Evolutionary conservation across 352 stramenopile species (phyloP).

Genomic region (Phytophthora pisi): DNA sequence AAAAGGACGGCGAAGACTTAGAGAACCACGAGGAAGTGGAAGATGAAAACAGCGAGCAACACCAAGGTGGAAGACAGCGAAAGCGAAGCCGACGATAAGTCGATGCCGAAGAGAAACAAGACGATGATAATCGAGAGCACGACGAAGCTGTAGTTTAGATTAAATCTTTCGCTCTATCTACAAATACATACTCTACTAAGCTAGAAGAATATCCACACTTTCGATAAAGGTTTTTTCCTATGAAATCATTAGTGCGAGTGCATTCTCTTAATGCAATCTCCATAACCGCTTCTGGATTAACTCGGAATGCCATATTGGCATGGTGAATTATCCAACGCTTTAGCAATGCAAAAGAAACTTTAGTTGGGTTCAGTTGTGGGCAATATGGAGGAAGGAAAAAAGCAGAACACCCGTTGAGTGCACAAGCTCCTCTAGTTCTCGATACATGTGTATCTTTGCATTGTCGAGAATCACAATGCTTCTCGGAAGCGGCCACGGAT

Average conservation of each 20-base stretch:
- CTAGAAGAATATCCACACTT: slow-evolving; percentile 3
- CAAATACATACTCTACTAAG: slow-evolving; percentile 1
- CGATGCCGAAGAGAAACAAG: not conserved
- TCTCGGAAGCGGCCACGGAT: slow-evolving; percentile 3
- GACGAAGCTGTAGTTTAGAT: not conserved
- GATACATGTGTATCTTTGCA: slow-evolving; percentile 14
- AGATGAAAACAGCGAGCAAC: not conserved
- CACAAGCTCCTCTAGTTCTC: slow-evolving; percentile 8
- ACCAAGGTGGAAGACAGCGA: not conserved
- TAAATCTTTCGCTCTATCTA: slow-evolving; percentile 1
- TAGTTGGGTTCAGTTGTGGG: slow-evolving; percentile 21
- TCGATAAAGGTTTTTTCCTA: slow-evolving; percentile 3
- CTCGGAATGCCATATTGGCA: slow-evolving; percentile 13
- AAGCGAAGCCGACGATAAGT: not conserved
- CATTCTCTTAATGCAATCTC: slow-evolving; percentile 16
- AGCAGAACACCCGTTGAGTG: slow-evolving; percentile 9
- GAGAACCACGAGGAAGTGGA: not conserved
- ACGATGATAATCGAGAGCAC: not conserved
- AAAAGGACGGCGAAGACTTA: not conserved
- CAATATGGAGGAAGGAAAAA: slow-evolving; percentile 24
- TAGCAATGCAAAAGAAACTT: slow-evolving; percentile 21
- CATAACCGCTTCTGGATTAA: slow-evolving; percentile 16
- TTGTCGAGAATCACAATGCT: slow-evolving; percentile 12
- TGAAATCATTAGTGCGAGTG: not conserved
- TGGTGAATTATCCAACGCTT: slow-evolving; percentile 24